These are phyloP conservation scores for Tardiomyces depauwii DNA, from an alignment of 1,139 yeast species.

Conservation along the genomic window DNA sequence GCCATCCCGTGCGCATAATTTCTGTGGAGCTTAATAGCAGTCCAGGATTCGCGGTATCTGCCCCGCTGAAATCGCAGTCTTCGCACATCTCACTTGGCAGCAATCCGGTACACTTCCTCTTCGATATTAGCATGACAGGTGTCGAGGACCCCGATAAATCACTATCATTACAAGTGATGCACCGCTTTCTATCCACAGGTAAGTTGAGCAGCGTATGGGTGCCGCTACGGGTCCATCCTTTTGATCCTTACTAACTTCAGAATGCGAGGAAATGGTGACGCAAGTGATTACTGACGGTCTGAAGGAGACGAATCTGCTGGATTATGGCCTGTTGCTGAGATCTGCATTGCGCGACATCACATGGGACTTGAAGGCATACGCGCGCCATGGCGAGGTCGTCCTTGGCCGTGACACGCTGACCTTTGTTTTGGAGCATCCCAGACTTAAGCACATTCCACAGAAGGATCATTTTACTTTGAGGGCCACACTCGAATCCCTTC, in stretches of 20 bases:
- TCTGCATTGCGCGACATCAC: background rate
- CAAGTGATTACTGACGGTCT: background rate
- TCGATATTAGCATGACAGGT: slow-evolving; percentile 31
- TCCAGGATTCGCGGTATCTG: slow-evolving; percentile 32
- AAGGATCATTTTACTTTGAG: background rate
- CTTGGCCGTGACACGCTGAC: background rate
- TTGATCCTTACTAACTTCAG: background rate
- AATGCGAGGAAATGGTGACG: background rate
- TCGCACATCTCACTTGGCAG: slow-evolving; percentile 47
- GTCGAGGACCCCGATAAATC: slow-evolving; percentile 2
- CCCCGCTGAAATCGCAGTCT: slow-evolving; percentile 21
- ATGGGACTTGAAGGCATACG: background rate
- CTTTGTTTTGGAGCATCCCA: background rate
- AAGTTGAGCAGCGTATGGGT: too few species aligned
- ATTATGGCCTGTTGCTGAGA: background rate
- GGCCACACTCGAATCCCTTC: background rate
- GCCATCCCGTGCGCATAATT: slow-evolving; percentile 44
- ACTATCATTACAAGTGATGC: slow-evolving; percentile 6
- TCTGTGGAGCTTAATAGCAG: slow-evolving; percentile 33
- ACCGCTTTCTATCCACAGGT: slow-evolving; percentile 9
- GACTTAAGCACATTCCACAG: background rate
- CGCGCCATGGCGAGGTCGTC: background rate
- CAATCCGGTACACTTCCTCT: slow-evolving; percentile 59
- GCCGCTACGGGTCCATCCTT: too few species aligned
- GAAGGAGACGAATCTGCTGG: background rate